Conservation (phyloP, 2,329 filamentous ascomycete species). For the Apiospora arundinis region DNA sequence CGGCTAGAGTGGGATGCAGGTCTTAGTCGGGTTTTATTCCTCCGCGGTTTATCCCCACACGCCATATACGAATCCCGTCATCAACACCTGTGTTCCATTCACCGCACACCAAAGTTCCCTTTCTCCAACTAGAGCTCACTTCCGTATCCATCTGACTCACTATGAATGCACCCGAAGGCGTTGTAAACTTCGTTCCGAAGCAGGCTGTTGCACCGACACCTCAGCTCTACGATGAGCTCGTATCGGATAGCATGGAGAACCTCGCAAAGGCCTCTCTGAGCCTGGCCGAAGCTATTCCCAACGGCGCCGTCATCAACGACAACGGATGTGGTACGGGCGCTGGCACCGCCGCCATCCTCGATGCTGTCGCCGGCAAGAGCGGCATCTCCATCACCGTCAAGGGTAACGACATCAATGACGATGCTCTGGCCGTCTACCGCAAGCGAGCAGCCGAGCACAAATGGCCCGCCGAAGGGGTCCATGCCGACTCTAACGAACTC, state of each 20-base stretch:
- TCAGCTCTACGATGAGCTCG: slow-evolving; percentile 3
- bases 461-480: slow-evolving; percentile 24
- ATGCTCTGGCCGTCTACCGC: slow-evolving; percentile 24
- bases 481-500: neutral
- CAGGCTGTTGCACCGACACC: neutral
- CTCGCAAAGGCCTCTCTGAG: neutral
- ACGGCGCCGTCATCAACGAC: too few relatives aligned
- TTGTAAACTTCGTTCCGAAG: neutral
- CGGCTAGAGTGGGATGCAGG: too few relatives aligned
- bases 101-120: too few relatives aligned
- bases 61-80: too few relatives aligned
- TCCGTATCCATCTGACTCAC: neutral
- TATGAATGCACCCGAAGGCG: neutral
- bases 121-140: neutral
- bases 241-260: neutral
- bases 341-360: neutral
- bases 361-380: neutral
- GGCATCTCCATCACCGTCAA: neutral
- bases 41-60: too few relatives aligned
- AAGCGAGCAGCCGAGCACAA: slow-evolving; percentile 20
- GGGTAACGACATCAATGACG: slow-evolving; percentile 24
- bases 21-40: too few relatives aligned
- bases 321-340: neutral
- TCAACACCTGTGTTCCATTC: too few relatives aligned
- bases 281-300: neutral